phyloP scores from a whole-genome alignment of 2,329 filamentous ascomycete species.

The Acarospora socialis region DNA sequence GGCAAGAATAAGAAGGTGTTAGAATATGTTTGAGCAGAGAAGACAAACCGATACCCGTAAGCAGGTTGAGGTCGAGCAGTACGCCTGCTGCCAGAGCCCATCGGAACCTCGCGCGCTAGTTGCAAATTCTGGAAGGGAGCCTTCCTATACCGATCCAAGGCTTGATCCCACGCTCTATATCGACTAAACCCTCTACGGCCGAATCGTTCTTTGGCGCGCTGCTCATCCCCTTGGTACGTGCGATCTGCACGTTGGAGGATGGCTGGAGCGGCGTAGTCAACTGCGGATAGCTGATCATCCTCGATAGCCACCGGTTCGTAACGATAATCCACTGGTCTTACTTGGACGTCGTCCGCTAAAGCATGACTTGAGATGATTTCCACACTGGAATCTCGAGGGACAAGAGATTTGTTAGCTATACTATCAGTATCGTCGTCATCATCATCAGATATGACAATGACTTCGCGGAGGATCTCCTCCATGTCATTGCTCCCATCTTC shows the following conservation, averaged over 20 bases:
- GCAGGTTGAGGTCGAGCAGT: no score
- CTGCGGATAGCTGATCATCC: no score
- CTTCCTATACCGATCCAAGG: conserved; percentile 6
- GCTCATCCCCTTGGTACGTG: no score
- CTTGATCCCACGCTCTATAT: conserved; percentile 7
- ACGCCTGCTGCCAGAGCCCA: no score
- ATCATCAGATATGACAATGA: conserved; percentile 49
- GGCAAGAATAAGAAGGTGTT: no score
- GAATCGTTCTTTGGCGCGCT: no score
- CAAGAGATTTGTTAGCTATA: conserved; percentile 13
- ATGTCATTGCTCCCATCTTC: conserved; percentile 35
- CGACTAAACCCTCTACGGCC: conserved; percentile 1
- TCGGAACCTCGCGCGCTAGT: no score
- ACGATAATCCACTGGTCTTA: conserved; percentile 4
- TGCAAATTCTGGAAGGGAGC: conserved; percentile 1
- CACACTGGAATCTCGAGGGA: conserved; percentile 25
- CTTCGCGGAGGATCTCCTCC: conserved; percentile 49
- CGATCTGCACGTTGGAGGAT: no score
- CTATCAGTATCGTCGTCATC: conserved; percentile 34
- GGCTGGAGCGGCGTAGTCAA: no score
- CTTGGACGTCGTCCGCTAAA: conserved; percentile 12
- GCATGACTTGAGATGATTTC: conserved; percentile 29
- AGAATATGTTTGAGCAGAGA: no score
- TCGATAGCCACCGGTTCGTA: conserved; percentile 1
- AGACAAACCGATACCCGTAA: no score